Evolutionary conservation across 139 green algal species (phyloP).

Genomic region (Coelastrella sp.): DNA sequence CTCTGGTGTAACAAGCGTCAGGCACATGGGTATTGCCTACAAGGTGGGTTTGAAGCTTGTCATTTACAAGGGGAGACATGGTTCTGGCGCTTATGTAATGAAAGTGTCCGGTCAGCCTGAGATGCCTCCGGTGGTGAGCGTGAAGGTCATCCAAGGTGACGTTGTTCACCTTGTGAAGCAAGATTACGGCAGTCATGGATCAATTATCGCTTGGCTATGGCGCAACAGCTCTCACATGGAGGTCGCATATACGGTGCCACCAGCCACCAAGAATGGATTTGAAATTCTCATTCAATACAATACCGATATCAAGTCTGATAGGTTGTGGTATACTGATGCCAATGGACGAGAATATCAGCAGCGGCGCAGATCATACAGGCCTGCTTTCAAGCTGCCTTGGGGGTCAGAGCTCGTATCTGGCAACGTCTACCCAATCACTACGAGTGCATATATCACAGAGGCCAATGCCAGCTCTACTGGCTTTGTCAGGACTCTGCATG

Average conservation of each 20-base stretch:
- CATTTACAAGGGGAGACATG: too few relatives aligned
- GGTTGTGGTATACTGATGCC: conserved; percentile 32
- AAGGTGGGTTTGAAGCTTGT: too few relatives aligned
- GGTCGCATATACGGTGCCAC: conserved; percentile 1
- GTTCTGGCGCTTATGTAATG: not conserved
- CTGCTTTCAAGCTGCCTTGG: not conserved
- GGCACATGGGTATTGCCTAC: too few relatives aligned
- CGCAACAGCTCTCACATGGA: not conserved
- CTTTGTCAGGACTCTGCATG: not conserved
- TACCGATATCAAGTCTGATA: not conserved
- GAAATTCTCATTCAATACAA: conserved; percentile 20
- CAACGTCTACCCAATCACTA: conserved; percentile 40
- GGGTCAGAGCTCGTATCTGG: not conserved
- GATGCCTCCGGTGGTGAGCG: not conserved
- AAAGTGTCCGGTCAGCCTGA: not conserved
- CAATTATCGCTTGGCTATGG: too few relatives aligned
- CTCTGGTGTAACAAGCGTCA: too few relatives aligned
- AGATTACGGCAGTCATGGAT: too few relatives aligned
- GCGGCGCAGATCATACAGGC: conserved; percentile 3
- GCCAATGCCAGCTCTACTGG: not conserved
- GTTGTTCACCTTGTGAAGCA: too few relatives aligned
- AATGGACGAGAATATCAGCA: conserved; percentile 39
- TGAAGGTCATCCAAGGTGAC: not conserved
- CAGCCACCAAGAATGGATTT: not conserved
- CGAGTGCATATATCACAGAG: not conserved